Percentiles rank a stretch among this genome's conserved stretches.
Conservation (phyloP, 2,329 filamentous ascomycete genomes). For the Pseudopyricularia javanii region DNA sequence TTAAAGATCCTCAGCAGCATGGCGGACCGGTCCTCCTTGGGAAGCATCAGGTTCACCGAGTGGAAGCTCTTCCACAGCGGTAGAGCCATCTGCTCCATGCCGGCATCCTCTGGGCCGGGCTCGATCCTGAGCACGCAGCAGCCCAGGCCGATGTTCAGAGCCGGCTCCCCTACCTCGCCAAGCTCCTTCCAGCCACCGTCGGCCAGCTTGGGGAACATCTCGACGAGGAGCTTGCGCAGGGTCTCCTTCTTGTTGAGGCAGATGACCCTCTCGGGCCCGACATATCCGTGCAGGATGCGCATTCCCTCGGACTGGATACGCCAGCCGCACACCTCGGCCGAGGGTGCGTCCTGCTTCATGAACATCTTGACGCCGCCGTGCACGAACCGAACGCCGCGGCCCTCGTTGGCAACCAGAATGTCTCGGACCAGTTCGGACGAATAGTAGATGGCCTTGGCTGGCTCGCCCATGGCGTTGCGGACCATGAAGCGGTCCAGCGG, state of each 20-base stretch:
- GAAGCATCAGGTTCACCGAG: slow-evolving; percentile 91
- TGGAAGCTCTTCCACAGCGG: slow-evolving; percentile 90
- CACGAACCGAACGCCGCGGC: slow-evolving; percentile 85
- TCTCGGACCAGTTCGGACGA: slow-evolving; percentile 74
- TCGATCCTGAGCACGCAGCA: slow-evolving; percentile 84
- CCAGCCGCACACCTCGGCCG: slow-evolving; percentile 79
- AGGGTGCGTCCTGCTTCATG: slow-evolving; percentile 90
- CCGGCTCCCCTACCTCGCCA: slow-evolving; percentile 77
- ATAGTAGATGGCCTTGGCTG: slow-evolving; percentile 94
- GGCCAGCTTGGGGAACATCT: slow-evolving; percentile 91
- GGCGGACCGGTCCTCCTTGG: slow-evolving; percentile 88
- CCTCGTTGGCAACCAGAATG: slow-evolving; percentile 79
- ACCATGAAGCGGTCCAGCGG: slow-evolving; percentile 91
- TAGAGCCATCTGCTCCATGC: slow-evolving; percentile 68
- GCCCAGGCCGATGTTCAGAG: slow-evolving; percentile 71
- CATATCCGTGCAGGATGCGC: slow-evolving; percentile 80
- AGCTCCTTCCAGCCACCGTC: slow-evolving; percentile 63
- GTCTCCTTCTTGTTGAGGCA: slow-evolving; percentile 67
- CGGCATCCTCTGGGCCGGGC: slow-evolving; percentile 49
- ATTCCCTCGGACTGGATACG: slow-evolving; percentile 92
- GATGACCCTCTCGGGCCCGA: slow-evolving; percentile 66
- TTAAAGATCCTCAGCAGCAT: slow-evolving; percentile 89
- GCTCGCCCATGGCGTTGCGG: slow-evolving; percentile 77
- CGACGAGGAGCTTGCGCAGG: slow-evolving; percentile 68
- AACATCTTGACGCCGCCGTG: slow-evolving; percentile 98